Base-by-base conservation (phyloP, 2,329 filamentous ascomycete genomes). In the Exophiala aquamarina region DNA sequence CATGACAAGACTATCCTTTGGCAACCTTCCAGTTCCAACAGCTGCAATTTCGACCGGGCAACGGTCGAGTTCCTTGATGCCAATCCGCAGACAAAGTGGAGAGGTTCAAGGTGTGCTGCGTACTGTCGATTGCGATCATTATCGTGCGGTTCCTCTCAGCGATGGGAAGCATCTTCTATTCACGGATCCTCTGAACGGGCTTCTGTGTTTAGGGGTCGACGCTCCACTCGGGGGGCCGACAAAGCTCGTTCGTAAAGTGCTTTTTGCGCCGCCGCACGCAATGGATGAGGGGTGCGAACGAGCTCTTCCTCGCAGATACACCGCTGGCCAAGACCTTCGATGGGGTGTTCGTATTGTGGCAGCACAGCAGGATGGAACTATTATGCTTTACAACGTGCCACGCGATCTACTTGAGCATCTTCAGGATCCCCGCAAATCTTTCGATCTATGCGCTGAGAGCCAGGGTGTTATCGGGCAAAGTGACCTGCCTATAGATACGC, bases 151-250 rank as follows among this genome's bases (percentile, higher is more conserved):
- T 10, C 83, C 84, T 3, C 62, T 87, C 31, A 83, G 79, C 51
- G 84, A 87, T 61, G 82, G 83, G 2, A 69, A 77, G 46, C 81
- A 86, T 56, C 70, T 87, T 28, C 64, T 86, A 4, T 86, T 84
- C 61, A 80, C 79, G 5, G 82, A 86, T 59, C 81, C 82, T 3
- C 63, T 64, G 9, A 78, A 72, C 1, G 75, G 73, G 8, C 63
- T 72, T 7, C 70, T 87, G 5, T 83, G 76, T 50, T 66, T 87
- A 13, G 83, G 83, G 3, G 79, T 73, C 36, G 80, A 86, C 66
- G 76, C 78, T 1, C 79, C 81, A 1, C 66, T 80, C 14, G 70
- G 70, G n/a, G 78, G 79, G 34, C 76, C 72, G 44, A 79, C 70
- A 0, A 81, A 78, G 53, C 65, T 86, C 11, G 68, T 79, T 4